These are phyloP conservation scores for Fusarium udum DNA, from an alignment of 2,329 filamentous ascomycete species.

Conservation along the genomic window DNA sequence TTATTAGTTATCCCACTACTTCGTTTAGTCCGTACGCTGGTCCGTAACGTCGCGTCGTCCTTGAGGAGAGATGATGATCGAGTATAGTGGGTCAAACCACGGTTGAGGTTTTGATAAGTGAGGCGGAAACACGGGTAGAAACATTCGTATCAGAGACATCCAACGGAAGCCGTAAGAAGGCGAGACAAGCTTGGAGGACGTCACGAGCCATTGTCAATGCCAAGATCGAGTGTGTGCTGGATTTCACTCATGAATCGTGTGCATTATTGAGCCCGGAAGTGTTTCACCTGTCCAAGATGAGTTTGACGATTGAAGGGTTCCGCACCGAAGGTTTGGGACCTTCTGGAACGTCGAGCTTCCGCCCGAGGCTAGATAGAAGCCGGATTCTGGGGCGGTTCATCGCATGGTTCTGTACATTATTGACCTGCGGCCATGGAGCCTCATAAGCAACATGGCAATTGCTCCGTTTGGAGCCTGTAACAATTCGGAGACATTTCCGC, in stretches of 20 bases:
- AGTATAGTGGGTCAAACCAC: slow-evolving; percentile 20
- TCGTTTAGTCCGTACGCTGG: not conserved
- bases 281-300: slow-evolving; percentile 37
- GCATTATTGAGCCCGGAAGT: slow-evolving; percentile 25
- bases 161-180: slow-evolving; percentile 12
- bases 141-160: slow-evolving; percentile 30
- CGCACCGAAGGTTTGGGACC: slow-evolving; percentile 27
- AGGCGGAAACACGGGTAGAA: slow-evolving; percentile 29
- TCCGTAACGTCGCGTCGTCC: slow-evolving; percentile 15
- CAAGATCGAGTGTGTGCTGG: slow-evolving; percentile 9
- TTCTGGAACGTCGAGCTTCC: slow-evolving; percentile 42
- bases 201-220: slow-evolving; percentile 18
- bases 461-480: slow-evolving; percentile 27
- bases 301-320: slow-evolving; percentile 26
- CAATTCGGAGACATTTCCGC: slow-evolving; percentile 35
- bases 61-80: slow-evolving; percentile 31
- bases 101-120: slow-evolving; percentile 14
- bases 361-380: slow-evolving; percentile 29
- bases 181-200: slow-evolving; percentile 14
- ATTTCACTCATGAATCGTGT: slow-evolving; percentile 20
- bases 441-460: slow-evolving; percentile 20
- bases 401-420: slow-evolving; percentile 17
- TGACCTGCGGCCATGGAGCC: not conserved
- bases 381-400: slow-evolving; percentile 23
- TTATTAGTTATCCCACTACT: slow-evolving; percentile 33